phyloP scores from a whole-genome alignment of 768 basidiomycete species.

The Lentinus tigrinus region DNA sequence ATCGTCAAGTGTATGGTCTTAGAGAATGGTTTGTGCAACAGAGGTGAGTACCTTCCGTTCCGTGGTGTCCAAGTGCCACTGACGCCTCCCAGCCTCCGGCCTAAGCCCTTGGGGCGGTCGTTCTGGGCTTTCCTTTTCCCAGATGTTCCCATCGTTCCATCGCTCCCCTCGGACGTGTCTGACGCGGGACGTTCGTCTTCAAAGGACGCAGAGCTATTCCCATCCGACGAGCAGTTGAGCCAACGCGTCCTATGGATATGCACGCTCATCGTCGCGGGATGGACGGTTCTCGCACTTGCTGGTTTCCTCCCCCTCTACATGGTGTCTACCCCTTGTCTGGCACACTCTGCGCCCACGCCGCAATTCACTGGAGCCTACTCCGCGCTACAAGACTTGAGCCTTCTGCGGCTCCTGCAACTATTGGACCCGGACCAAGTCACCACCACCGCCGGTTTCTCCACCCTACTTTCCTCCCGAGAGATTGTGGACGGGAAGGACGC shows the following conservation, averaged over 20 bases:
- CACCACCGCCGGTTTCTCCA: conserved; percentile 25
- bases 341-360: conserved; percentile 43
- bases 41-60: conserved; percentile 48
- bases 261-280: conserved; percentile 61
- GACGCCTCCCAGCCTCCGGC: conserved; percentile 50
- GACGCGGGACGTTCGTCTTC: conserved; percentile 50
- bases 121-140: conserved; percentile 73
- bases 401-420: conserved; percentile 69
- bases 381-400: conserved; percentile 69
- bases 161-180: conserved; percentile 54
- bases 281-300: conserved; percentile 68
- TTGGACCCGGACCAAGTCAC: conserved; percentile 38
- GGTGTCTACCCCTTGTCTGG: conserved; percentile 66
- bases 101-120: conserved; percentile 54
- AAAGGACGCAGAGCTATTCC: conserved; percentile 56
- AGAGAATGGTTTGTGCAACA: conserved; percentile 77
- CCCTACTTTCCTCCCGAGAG: conserved; percentile 29
- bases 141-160: conserved; percentile 62
- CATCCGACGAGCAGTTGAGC: conserved; percentile 72
- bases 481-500: conserved; percentile 35
- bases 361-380: conserved; percentile 60
- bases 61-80: conserved; percentile 1
- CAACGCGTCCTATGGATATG: conserved; percentile 71
- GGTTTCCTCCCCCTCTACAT: conserved; percentile 74
- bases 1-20: conserved; percentile 68